A percentile compares a stretch with the other conserved stretches of the same genome.
Evolutionary conservation across 2,329 filamentous ascomycete genomes (phyloP).

Genomic region (Claviceps maximensis): DNA sequence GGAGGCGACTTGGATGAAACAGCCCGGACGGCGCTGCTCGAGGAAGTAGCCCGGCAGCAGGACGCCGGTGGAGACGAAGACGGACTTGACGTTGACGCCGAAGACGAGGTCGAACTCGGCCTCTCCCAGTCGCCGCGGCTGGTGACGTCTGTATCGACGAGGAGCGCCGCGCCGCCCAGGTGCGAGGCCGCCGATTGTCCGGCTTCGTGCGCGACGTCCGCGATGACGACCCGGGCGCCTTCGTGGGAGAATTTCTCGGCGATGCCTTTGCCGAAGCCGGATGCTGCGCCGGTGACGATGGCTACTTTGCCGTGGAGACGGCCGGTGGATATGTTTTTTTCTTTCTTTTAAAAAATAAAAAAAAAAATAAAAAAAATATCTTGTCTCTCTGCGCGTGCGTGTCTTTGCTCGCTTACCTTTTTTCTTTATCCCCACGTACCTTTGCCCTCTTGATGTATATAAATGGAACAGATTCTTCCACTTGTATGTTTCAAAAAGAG

Average conservation of each 20-base stretch:
- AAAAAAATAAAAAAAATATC: too few relatives aligned
- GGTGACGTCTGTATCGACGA: too few relatives aligned
- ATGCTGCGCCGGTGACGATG: constrained; percentile 40
- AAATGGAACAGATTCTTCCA: too few relatives aligned
- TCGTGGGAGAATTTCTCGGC: constrained; percentile 44
- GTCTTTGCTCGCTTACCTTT: too few relatives aligned
- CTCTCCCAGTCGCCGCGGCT: constrained; percentile 18
- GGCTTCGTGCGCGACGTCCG: constrained; percentile 42
- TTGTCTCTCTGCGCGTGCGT: too few relatives aligned
- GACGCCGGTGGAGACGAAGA: constrained; percentile 47
- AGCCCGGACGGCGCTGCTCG: constrained; percentile 40
- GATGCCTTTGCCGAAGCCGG: constrained; percentile 52
- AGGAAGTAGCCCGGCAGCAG: constrained; percentile 45
- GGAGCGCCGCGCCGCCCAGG: too few relatives aligned
- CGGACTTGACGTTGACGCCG: constrained; percentile 54
- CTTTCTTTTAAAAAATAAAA: too few relatives aligned
- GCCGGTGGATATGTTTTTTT: too few relatives aligned
- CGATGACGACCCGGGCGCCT: constrained; percentile 47
- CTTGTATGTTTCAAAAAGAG: too few relatives aligned
- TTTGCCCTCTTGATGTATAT: too few relatives aligned
- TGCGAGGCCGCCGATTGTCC: constrained; percentile 31
- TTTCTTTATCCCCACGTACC: too few relatives aligned
- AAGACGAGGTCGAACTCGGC: constrained; percentile 54
- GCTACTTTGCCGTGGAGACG: constrained; percentile 20
- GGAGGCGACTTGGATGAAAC: constrained; percentile 53